A percentile compares a stretch with the other conserved stretches of the same genome.
Evolutionary conservation across 768 basidiomycete genomes (phyloP).

Genomic region (Trametes sanguinea): DNA sequence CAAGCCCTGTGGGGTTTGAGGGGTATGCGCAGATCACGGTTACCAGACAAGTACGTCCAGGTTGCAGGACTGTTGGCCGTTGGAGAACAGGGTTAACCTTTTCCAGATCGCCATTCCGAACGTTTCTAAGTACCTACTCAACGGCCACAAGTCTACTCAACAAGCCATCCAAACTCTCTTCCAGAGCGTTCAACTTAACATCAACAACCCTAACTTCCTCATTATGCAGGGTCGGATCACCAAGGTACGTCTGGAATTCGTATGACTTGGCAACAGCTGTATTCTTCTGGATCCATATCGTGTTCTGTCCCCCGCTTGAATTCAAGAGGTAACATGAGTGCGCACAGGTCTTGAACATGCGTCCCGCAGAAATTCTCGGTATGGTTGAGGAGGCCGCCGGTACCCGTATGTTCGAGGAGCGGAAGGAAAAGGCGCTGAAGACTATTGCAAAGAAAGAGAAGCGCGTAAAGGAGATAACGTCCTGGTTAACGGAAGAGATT

Average conservation of each 20-base stretch:
- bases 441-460: conserved; percentile 99
- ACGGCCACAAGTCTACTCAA: conserved; percentile 92
- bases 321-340: not conserved
- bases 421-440: conserved; percentile 94
- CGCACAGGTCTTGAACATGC: conserved; percentile 89
- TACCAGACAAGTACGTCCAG: conserved; percentile 77
- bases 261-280: too few species aligned
- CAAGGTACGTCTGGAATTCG: conserved; percentile 56
- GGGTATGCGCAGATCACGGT: conserved; percentile 89
- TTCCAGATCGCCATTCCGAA: conserved; percentile 90
- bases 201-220: conserved; percentile 99
- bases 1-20: conserved; percentile 81
- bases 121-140: conserved; percentile 91
- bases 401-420: conserved; percentile 98
- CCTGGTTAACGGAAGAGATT: conserved; percentile 85
- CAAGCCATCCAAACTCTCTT: conserved; percentile 87
- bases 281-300: too few species aligned
- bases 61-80: not conserved
- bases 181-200: conserved; percentile 96
- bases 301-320: too few species aligned
- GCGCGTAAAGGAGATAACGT: conserved; percentile 84
- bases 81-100: not conserved
- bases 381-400: conserved; percentile 99
- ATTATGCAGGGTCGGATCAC: conserved; percentile 99
- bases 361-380: conserved; percentile 93